These are phyloP conservation scores for Malus hybrid DNA, from an alignment of 331 rosid genomes.

Conservation along the genomic window DNA sequence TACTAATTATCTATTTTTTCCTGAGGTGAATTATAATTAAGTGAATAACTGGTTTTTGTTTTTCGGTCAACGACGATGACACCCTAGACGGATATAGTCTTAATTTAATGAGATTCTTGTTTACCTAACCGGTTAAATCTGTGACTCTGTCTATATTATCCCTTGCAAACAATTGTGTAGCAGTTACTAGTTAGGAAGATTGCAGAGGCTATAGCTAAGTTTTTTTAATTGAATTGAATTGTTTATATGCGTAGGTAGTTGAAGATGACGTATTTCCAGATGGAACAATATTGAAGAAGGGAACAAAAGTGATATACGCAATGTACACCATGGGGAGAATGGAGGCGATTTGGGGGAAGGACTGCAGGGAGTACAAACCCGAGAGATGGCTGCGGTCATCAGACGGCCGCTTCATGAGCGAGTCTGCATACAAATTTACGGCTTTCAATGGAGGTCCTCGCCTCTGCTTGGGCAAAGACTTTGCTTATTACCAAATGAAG, in stretches of 20 bases:
- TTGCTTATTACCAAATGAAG: conserved; percentile 91
- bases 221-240: neutral
- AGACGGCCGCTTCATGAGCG: conserved; percentile 59
- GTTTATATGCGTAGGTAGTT: conserved; percentile 32
- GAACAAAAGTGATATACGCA: conserved; percentile 78
- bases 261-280: conserved; percentile 71
- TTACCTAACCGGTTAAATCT: neutral
- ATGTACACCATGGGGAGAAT: conserved; percentile 79
- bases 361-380: conserved; percentile 64
- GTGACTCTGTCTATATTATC: neutral
- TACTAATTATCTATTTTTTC: no score
- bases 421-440: conserved; percentile 79
- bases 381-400: conserved; percentile 57
- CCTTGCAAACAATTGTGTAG: neutral
- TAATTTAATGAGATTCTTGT: neutral
- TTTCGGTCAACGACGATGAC: neutral
- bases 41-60: no score
- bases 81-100: neutral
- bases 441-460: conserved; percentile 94
- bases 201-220: neutral
- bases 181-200: neutral
- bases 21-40: no score
- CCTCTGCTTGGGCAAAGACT: conserved; percentile 79
- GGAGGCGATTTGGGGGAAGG: conserved; percentile 79
- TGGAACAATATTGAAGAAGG: conserved; percentile 62